A percentile compares a stretch with the other conserved stretches of the same genome.
Evolutionary conservation across 1,284 basidiomycete species (phyloP).

Genomic region (Waitea zeae): DNA sequence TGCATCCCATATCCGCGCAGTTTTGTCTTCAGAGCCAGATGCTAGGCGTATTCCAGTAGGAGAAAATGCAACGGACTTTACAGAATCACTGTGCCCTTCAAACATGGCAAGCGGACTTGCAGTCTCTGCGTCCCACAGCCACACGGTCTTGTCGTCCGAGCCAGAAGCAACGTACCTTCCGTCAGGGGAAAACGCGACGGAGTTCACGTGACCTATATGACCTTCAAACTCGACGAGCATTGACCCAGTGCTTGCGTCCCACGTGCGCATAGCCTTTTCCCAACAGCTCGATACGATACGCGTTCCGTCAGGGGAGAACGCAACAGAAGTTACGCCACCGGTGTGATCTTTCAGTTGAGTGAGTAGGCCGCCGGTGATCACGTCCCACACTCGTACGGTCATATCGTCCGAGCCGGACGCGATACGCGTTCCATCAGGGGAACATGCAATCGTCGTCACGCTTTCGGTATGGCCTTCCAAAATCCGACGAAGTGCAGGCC

Average conservation of each 20-base stretch:
- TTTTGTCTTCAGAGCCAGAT: slow-evolving; percentile 9
- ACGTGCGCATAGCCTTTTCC: slow-evolving; percentile 5
- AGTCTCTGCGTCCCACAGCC: slow-evolving; percentile 13
- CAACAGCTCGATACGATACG: slow-evolving; percentile 5
- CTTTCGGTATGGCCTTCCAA: no score
- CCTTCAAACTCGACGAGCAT: slow-evolving; percentile 1
- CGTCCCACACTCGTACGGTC: slow-evolving; percentile 6
- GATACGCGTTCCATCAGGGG: slow-evolving; percentile 5
- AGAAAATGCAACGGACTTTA: slow-evolving; percentile 10
- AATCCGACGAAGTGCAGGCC: no score
- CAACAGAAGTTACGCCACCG: slow-evolving; percentile 1
- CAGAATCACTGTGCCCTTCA: no score
- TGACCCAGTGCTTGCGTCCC: slow-evolving; percentile 5
- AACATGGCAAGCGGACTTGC: no score
- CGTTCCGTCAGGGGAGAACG: slow-evolving; percentile 1
- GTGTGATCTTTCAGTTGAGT: no score
- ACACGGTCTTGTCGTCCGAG: slow-evolving; percentile 8
- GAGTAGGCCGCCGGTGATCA: slow-evolving; percentile 2
- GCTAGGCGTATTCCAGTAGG: slow-evolving; percentile 9
- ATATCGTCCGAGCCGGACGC: slow-evolving; percentile 7
- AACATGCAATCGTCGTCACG: slow-evolving; percentile 8
- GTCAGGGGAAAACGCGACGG: slow-evolving; percentile 9
- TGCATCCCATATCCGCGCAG: slow-evolving; percentile 9
- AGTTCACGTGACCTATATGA: slow-evolving; percentile 7
- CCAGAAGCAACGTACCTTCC: slow-evolving; percentile 9